Evolutionary conservation across 148 eudicot genomes (phyloP), one percentile per base, ranked within the genome.

Genomic region (Selenicereus undatus): DNA sequence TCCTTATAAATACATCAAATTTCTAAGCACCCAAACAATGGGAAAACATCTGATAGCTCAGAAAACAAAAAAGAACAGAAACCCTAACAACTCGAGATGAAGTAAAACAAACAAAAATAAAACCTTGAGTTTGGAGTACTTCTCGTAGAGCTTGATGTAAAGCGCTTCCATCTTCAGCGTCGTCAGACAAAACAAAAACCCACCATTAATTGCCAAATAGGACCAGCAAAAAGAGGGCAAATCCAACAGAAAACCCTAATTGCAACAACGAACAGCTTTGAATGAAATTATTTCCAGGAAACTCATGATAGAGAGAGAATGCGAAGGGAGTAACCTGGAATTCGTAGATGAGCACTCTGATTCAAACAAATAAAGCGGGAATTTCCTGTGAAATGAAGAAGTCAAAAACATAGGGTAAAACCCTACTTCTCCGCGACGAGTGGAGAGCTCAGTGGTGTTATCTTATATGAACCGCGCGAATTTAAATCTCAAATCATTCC

Each of bases 101-200:
- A 79, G 10, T 22, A 29, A 76, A 18, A 76, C 50, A 81, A 30
- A 11, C 4, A 27, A 11, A 35, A 87, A 65, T 16, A 22, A 30
- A 20, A 92, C 98, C 98, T 94, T 92, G 79, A 92, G 88, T 56
- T 77, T 87, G 45, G 77, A 83, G 87, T 93, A 93, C 82, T 91
- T 91, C 36, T 85, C 88, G 80, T 90, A 89, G 30, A 94, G 94
- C 85, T 92, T 94, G 43, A 79, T 74, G 80, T 94, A 94, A 18
- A 92, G 91, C 9, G 85, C 89, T 79, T 94, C 93, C 97, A 94
- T 92, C 92, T 89, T 29, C 48, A 9, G 35, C 0, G 52, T 75
- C 36, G 13, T 17, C 3, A 29, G 66, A 21, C 11, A 75, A 29
- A 35, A 3, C 6, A 54, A 27, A 74, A 72, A 27, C 16, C 1